Evolutionary conservation across 148 eudicot species (phyloP), one percentile per base, ranked within the genome.

Genomic region (Chenopodium formosanum): DNA sequence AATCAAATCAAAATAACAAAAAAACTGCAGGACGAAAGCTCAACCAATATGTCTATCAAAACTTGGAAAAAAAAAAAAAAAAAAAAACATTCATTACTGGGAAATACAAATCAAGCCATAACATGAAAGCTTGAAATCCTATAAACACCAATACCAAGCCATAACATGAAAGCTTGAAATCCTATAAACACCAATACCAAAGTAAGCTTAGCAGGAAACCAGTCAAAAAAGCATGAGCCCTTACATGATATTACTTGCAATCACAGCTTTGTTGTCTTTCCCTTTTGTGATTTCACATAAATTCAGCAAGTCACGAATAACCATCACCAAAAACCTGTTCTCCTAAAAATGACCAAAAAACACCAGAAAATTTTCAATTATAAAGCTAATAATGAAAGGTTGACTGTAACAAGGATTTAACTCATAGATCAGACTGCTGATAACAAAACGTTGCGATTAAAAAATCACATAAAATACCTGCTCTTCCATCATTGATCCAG

Each of bases 231-330:
- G 4, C 48, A 75, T 31, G 25, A 78, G 31, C 44, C 40, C 98
- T 87, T 91, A 97, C 99, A 97, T 97, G 81, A 97, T 97, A 80
- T 97, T 97, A 85, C 99, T 97, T 10, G 99, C 99, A 85, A 97
- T 97, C 70, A 97, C 99, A 76, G 99, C 99, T 82, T 97, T 97
- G 85, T 97, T 97, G 89, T 97, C 99, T 88, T 97, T 97, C 77
- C 99, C 99, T 85, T 97, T 97, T 1, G 98, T 92, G 77, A 94
- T 85, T 88, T 97, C 99, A 87, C 98, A 97, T 77, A 97, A 88
- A 81, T 92, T 97, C 75, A 97, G 88, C 75, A 97, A 83, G 87
- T 97, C 99, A 64, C 98, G 97, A 75, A 97, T 97, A 84, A 97
- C 99, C 98, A 97, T 90, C 86, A 97, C 99, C 82, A 97, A 85